Evolutionary conservation across 2,329 filamentous ascomycete genomes (phyloP).

Genomic region (Neodidymelliopsis sp.): DNA sequence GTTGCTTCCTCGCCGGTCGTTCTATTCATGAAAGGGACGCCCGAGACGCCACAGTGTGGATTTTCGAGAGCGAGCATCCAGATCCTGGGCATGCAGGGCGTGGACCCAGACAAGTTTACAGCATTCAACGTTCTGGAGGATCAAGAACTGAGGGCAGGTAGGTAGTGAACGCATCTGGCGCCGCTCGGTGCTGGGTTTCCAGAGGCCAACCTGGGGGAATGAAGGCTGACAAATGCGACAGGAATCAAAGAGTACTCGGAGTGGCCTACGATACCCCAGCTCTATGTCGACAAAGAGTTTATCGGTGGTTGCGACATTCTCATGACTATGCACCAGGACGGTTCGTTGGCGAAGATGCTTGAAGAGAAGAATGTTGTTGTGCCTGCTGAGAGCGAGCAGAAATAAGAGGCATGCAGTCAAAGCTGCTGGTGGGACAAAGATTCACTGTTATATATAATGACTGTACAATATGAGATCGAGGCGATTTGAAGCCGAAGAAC

Average conservation of each 20-base stretch:
- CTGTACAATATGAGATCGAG: constrained; percentile 9
- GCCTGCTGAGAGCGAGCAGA: constrained; percentile 48
- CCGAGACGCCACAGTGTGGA: constrained; percentile 93
- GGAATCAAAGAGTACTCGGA: constrained; percentile 99
- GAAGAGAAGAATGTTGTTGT: constrained; percentile 91
- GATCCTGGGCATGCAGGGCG: constrained; percentile 91
- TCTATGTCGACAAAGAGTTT: constrained; percentile 96
- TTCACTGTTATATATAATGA: not conserved
- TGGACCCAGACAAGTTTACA: constrained; percentile 95
- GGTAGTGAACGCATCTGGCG: not conserved
- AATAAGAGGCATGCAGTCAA: constrained; percentile 11
- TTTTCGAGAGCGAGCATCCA: constrained; percentile 96
- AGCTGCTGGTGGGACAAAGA: not conserved
- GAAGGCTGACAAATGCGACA: constrained; percentile 47
- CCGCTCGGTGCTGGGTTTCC: not conserved
- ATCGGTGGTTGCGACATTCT: constrained; percentile 97
- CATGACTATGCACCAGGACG: constrained; percentile 96
- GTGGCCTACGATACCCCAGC: constrained; percentile 97
- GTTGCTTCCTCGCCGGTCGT: constrained; percentile 89
- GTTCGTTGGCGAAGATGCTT: constrained; percentile 87
- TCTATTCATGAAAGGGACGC: constrained; percentile 99
- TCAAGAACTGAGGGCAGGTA: constrained; percentile 81
- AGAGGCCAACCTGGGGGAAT: not conserved
- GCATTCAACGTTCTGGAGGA: constrained; percentile 98
- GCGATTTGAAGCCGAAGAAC: not conserved